Evolutionary conservation across 768 basidiomycete species (phyloP).

Genomic region (Tylopilus plumbeoviolaceoides): DNA sequence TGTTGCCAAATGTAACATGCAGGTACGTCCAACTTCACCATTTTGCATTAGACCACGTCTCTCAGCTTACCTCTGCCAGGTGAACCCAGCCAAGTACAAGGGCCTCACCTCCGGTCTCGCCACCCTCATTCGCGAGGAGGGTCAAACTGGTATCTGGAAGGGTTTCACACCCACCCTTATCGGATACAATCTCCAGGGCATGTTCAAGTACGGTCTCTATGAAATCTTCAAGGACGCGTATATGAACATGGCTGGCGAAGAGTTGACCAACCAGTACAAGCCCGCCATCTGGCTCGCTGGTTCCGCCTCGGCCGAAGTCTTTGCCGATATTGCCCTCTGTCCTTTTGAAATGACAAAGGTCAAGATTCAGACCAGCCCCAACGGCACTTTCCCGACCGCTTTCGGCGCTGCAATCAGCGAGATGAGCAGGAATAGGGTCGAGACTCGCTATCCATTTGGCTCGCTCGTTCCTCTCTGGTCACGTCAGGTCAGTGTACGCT

Average conservation of each 20-base stretch:
- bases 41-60: not conserved
- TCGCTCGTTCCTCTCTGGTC: conserved; percentile 86
- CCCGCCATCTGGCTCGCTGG: conserved; percentile 90
- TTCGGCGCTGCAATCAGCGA: conserved; percentile 69
- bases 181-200: conserved; percentile 93
- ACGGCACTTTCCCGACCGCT: conserved; percentile 72
- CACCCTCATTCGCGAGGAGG: conserved; percentile 74
- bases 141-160: conserved; percentile 86
- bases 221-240: conserved; percentile 94
- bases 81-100: conserved; percentile 71
- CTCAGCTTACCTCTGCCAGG: conserved; percentile 37
- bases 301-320: conserved; percentile 92
- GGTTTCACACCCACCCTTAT: conserved; percentile 90
- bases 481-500: conserved; percentile 54
- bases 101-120: conserved; percentile 60
- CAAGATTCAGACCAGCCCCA: conserved; percentile 78
- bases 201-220: conserved; percentile 99
- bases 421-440: conserved; percentile 62
- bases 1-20: conserved; percentile 91
- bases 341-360: conserved; percentile 93
- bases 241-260: conserved; percentile 87
- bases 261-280: conserved; percentile 66
- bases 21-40: conserved; percentile 20
- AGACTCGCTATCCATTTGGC: conserved; percentile 83
- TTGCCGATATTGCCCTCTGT: conserved; percentile 95